These are phyloP conservation scores for Wallacemonas sp. DNA, from an alignment of 208 protist species.

Conservation along the genomic window DNA sequence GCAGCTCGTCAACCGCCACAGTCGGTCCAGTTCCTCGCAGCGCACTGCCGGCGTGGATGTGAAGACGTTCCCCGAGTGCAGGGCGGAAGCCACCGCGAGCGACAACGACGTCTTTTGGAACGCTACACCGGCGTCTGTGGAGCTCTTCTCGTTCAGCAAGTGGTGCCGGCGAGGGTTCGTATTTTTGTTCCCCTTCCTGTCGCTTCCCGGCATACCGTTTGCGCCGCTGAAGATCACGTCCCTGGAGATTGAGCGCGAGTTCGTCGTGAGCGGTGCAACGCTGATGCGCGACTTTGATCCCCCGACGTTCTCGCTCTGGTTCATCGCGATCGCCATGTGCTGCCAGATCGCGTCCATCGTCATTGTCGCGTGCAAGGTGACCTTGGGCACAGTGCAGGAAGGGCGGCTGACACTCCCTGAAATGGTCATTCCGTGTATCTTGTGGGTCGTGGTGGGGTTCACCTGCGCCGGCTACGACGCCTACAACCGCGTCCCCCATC, in stretches of 20 bases:
- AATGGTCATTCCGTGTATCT: conserved; percentile 64
- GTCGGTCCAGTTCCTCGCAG: background rate
- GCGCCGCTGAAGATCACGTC: conserved; percentile 53
- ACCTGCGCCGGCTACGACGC: conserved; percentile 54
- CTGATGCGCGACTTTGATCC: conserved; percentile 68
- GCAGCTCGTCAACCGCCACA: background rate
- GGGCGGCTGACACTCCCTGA: conserved; percentile 55
- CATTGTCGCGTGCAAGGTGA: conserved; percentile 45
- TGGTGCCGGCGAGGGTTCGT: conserved; percentile 39
- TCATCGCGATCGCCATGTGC: conserved; percentile 44
- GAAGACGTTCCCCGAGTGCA: background rate
- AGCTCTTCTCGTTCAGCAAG: conserved; percentile 47
- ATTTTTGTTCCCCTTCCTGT: conserved; percentile 82
- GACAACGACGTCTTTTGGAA: conserved; percentile 49
- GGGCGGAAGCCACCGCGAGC: conserved; percentile 18
- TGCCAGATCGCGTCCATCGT: conserved; percentile 57
- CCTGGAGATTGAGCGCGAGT: conserved; percentile 78
- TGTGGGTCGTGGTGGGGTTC: conserved; percentile 61
- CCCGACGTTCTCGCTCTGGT: conserved; percentile 46
- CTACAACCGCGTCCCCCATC: conserved; percentile 66
- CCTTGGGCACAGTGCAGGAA: conserved; percentile 41
- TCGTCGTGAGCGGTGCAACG: conserved; percentile 76
- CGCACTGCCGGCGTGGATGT: background rate
- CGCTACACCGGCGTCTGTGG: conserved; percentile 50
- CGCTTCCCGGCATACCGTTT: conserved; percentile 52